Evolutionary conservation across 257 asterid species (phyloP).

Genomic region (Lavandula angustifolia): DNA sequence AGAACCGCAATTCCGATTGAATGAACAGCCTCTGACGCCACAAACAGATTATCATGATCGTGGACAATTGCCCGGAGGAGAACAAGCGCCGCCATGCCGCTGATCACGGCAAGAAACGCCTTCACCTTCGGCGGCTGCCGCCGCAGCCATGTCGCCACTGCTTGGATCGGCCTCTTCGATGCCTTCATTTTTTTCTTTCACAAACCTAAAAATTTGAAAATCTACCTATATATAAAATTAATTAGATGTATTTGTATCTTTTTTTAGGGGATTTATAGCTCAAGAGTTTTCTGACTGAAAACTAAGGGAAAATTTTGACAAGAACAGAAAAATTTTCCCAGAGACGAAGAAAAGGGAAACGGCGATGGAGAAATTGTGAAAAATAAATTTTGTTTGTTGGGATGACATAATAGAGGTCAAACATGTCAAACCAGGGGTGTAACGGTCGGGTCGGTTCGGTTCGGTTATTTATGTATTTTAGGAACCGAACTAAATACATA

Average conservation of each 20-base stretch:
- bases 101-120: constrained; percentile 67
- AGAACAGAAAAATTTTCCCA: constrained; percentile 16
- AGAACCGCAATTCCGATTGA: constrained; percentile 70
- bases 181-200: constrained; percentile 45
- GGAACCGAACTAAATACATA: too few relatives aligned
- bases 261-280: constrained; percentile 9
- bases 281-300: constrained; percentile 29
- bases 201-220: constrained; percentile 12
- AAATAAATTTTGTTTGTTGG: background rate
- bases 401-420: too few relatives aligned
- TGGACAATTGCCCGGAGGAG: constrained; percentile 68
- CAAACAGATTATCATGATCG: constrained; percentile 78
- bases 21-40: constrained; percentile 82
- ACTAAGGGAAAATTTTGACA: constrained; percentile 30
- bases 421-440: too few relatives aligned
- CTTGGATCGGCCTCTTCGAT: constrained; percentile 66
- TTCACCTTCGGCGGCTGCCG: constrained; percentile 87
- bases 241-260: background rate
- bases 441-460: too few relatives aligned
- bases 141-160: constrained; percentile 62
- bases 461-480: too few relatives aligned
- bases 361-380: constrained; percentile 12
- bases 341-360: constrained; percentile 14
- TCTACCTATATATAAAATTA: background rate
- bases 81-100: constrained; percentile 69